Conservation (phyloP, 805 yeast species). For the Priceomyces haplophilus region DNA sequence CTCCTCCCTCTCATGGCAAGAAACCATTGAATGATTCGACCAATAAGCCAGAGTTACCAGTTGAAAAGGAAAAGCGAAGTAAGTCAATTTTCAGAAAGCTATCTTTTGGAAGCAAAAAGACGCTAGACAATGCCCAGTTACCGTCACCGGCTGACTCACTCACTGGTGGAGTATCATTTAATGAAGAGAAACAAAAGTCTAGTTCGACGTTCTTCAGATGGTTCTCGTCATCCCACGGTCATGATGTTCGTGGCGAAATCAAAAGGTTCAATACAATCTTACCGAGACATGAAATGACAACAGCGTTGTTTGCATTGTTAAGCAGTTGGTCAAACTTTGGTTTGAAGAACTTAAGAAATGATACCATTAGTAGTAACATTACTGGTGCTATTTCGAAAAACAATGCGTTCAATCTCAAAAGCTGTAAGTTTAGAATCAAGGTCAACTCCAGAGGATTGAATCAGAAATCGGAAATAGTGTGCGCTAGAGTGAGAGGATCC, state of each 20-base stretch:
- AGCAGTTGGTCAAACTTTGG: slow-evolving; percentile 73
- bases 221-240: slow-evolving; percentile 32
- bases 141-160: slow-evolving; percentile 35
- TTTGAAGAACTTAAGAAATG: slow-evolving; percentile 50
- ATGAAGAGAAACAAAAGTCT: slow-evolving; percentile 22
- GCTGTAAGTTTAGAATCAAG: slow-evolving; percentile 60
- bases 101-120: slow-evolving; percentile 47
- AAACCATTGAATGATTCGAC: slow-evolving; percentile 37
- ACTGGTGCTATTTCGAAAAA: slow-evolving; percentile 62
- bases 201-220: slow-evolving; percentile 35
- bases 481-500: slow-evolving; percentile 66
- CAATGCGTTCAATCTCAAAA: slow-evolving; percentile 59
- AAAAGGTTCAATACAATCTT: slow-evolving; percentile 38
- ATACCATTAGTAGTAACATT: slow-evolving; percentile 41
- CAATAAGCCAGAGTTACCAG: slow-evolving; percentile 18
- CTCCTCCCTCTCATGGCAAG: slow-evolving; percentile 15
- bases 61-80: slow-evolving; percentile 24
- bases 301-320: slow-evolving; percentile 60
- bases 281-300: slow-evolving; percentile 55
- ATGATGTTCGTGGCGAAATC: slow-evolving; percentile 24
- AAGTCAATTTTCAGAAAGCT: slow-evolving; percentile 48
- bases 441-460: slow-evolving; percentile 39
- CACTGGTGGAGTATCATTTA: slow-evolving; percentile 17
- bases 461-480: slow-evolving; percentile 52
- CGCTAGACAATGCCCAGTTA: slow-evolving; percentile 27